Evolutionary conservation across 1,139 yeast genomes (phyloP).

Genomic region (Protomyces inouyei): DNA sequence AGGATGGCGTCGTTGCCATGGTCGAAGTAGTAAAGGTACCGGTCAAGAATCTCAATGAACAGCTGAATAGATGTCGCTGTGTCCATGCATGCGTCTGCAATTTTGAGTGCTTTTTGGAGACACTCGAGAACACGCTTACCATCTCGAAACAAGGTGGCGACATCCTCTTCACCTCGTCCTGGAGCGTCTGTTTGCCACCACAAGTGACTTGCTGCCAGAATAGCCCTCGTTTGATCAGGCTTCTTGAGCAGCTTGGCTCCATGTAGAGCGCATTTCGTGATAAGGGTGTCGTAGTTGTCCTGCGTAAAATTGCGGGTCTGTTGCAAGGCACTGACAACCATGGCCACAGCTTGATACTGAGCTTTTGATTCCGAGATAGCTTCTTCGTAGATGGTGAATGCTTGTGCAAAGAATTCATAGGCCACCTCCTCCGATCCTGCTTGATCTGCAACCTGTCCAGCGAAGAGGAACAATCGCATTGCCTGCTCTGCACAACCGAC

Average conservation of each 20-base stretch:
- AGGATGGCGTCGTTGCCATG: conserved; percentile 60
- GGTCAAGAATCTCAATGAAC: conserved; percentile 81
- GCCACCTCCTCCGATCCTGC: conserved; percentile 57
- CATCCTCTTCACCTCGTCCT: conserved; percentile 49
- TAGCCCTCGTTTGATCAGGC: conserved; percentile 91
- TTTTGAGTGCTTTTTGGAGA: conserved; percentile 69
- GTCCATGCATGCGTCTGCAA: conserved; percentile 92
- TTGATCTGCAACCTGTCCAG: conserved; percentile 68
- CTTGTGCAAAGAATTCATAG: conserved; percentile 86
- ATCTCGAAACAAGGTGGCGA: conserved; percentile 34
- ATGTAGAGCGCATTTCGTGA: conserved; percentile 78
- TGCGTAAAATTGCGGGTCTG: conserved; percentile 53
- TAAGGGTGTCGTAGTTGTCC: conserved; percentile 72
- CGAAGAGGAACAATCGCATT: conserved; percentile 46
- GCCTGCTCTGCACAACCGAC: conserved; percentile 50
- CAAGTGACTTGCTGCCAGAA: conserved; percentile 78
- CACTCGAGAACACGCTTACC: conserved; percentile 56
- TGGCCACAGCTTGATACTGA: conserved; percentile 52
- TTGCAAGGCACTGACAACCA: conserved; percentile 60
- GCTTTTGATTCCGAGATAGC: conserved; percentile 58
- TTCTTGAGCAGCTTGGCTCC: conserved; percentile 85
- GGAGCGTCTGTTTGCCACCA: conserved; percentile 69
- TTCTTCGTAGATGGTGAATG: conserved; percentile 85
- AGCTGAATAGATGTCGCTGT: conserved; percentile 70
- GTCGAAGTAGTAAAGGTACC: conserved; percentile 76